phyloP scores from a whole-genome alignment of 116 monocot species.

The Cymodocea nodosa region DNA sequence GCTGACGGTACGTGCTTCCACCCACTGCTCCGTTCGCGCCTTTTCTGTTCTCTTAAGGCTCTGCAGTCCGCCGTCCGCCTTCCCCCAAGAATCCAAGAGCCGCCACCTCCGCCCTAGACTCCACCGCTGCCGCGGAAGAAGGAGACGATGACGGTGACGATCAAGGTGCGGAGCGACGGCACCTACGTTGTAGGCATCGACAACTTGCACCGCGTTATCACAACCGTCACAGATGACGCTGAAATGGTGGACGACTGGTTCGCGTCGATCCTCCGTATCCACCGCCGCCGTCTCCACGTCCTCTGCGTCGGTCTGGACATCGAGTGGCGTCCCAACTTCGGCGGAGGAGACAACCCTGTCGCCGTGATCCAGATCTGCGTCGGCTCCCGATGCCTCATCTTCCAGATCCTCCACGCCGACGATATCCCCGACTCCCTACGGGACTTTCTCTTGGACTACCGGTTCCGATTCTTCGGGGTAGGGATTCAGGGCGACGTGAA shows the following conservation, averaged over 20 bases:
- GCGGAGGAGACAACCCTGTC: conserved; percentile 7
- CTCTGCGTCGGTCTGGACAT: conserved; percentile 18
- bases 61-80: too few relatives aligned
- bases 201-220: conserved; percentile 6
- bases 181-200: conserved; percentile 4
- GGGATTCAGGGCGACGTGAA: conserved; percentile 9
- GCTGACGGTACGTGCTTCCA: too few relatives aligned
- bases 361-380: conserved; percentile 24
- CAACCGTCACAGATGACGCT: conserved; percentile 13
- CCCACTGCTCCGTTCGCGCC: too few relatives aligned
- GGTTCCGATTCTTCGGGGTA: conserved; percentile 16
- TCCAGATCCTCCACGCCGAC: conserved; percentile 14
- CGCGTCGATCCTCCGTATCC: conserved; percentile 3
- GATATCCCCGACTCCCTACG: conserved; percentile 9
- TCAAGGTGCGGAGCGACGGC: conserved; percentile 1
- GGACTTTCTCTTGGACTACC: conserved; percentile 8
- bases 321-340: conserved; percentile 15
- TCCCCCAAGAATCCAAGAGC: too few relatives aligned
- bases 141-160: not conserved
- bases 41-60: too few relatives aligned
- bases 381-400: conserved; percentile 20
- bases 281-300: conserved; percentile 1
- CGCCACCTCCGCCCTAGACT: too few relatives aligned
- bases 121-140: too few relatives aligned
- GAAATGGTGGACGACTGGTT: conserved; percentile 10